Evolutionary conservation across 306 rosid species (phyloP).

Genomic region (Pueraria montana): DNA sequence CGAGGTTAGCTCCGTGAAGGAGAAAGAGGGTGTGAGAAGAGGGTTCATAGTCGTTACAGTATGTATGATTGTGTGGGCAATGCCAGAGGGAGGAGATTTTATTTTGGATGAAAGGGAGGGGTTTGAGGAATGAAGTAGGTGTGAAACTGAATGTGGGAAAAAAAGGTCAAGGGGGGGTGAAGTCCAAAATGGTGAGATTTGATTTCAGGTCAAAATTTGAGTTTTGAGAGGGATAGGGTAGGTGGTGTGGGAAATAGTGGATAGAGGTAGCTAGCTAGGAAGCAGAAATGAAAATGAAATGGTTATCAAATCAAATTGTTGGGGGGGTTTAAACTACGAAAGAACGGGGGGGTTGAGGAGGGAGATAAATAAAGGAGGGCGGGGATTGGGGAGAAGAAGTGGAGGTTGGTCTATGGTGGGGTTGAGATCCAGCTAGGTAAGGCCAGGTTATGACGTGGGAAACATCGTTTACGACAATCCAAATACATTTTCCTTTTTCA

Average conservation of each 20-base stretch:
- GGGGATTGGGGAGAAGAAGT: constrained; percentile 39
- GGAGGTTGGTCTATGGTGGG: constrained; percentile 13
- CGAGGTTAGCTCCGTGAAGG: constrained; percentile 47
- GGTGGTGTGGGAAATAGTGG: background rate
- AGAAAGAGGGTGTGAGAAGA: background rate
- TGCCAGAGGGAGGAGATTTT: background rate
- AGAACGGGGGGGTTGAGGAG: too few relatives aligned
- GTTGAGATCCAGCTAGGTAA: constrained; percentile 49
- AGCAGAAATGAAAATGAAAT: too few relatives aligned
- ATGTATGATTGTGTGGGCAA: background rate
- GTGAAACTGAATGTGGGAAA: constrained; percentile 22
- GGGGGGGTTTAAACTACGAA: too few relatives aligned
- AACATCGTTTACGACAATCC: constrained; percentile 7
- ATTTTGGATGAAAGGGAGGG: background rate
- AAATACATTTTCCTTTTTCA: background rate
- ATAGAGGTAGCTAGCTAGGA: too few relatives aligned
- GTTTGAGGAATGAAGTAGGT: constrained; percentile 33
- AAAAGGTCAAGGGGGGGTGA: background rate
- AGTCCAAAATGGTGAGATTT: constrained; percentile 39
- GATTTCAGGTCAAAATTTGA: constrained; percentile 41
- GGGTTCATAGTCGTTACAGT: background rate
- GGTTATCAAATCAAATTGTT: too few relatives aligned
- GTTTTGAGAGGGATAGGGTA: background rate
- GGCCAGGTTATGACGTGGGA: constrained; percentile 10
- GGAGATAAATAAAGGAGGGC: too few relatives aligned